These are phyloP conservation scores for Neonectria magnoliae DNA, from an alignment of 2,329 filamentous ascomycete species.

Conservation along the genomic window DNA sequence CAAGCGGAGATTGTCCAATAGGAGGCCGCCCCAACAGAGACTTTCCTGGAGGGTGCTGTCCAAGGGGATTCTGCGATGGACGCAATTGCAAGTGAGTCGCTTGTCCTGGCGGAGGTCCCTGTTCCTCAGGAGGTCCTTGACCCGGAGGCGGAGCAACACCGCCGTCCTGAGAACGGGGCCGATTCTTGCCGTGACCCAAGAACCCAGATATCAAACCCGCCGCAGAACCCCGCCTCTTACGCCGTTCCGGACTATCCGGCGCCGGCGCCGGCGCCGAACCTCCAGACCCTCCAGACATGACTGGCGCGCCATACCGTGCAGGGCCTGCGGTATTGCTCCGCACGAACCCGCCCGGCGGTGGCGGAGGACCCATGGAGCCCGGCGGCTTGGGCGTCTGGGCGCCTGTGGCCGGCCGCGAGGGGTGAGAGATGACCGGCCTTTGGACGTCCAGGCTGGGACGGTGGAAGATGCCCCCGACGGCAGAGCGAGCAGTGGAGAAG, in stretches of 20 bases:
- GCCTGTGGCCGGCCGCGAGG: slow-evolving; percentile 30
- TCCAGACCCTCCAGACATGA: slow-evolving; percentile 9
- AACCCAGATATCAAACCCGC: slow-evolving; percentile 45
- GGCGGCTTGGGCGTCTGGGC: slow-evolving; percentile 27
- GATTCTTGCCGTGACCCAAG: slow-evolving; percentile 40
- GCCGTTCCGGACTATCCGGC: slow-evolving; percentile 30
- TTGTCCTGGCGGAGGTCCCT: slow-evolving; percentile 4
- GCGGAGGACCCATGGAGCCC: slow-evolving; percentile 25
- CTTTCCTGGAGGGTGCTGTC: slow-evolving; percentile 14
- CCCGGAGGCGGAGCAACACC: slow-evolving; percentile 9
- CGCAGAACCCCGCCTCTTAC: slow-evolving; percentile 44
- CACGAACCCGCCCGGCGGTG: slow-evolving; percentile 25
- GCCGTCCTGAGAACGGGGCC: slow-evolving; percentile 24
- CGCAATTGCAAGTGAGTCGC: slow-evolving; percentile 21
- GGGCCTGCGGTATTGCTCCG: slow-evolving; percentile 40
- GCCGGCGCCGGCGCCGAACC: slow-evolving; percentile 7
- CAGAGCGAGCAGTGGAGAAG: slow-evolving; percentile 54
- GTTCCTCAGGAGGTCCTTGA: not conserved
- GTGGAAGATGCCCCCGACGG: slow-evolving; percentile 43
- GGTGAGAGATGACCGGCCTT: slow-evolving; percentile 34
- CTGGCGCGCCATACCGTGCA: slow-evolving; percentile 28
- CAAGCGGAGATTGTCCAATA: slow-evolving; percentile 3
- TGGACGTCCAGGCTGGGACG: slow-evolving; percentile 33
- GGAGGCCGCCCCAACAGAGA: slow-evolving; percentile 7
- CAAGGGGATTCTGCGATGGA: slow-evolving; percentile 23